phyloP scores from a whole-genome alignment of 2,329 filamentous ascomycete genomes.

The Ceratocystis diversiconidia region DNA sequence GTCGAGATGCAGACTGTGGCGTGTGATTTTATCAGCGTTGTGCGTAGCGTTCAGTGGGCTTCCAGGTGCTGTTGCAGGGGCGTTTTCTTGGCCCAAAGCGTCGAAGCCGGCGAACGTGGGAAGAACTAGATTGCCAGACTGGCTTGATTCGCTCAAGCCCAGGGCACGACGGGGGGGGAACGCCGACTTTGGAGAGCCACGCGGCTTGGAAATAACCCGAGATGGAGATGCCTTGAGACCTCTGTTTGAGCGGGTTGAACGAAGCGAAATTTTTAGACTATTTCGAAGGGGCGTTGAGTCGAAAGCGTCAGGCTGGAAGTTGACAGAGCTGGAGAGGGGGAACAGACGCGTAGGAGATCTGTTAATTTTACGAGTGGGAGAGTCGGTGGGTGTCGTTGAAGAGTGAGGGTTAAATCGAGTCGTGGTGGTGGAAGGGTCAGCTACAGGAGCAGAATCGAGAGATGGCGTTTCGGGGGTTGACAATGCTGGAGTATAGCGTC shows the following conservation, averaged over 20 bases:
- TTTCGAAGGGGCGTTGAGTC: slow-evolving; percentile 30
- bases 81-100: slow-evolving; percentile 31
- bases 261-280: slow-evolving; percentile 51
- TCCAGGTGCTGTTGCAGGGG: slow-evolving; percentile 20
- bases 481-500: slow-evolving; percentile 25
- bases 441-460: slow-evolving; percentile 8
- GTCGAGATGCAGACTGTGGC: slow-evolving; percentile 40
- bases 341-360: slow-evolving; percentile 16
- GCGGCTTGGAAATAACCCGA: slow-evolving; percentile 43
- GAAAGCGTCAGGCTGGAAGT: slow-evolving; percentile 49
- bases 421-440: not conserved
- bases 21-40: slow-evolving; percentile 34
- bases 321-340: slow-evolving; percentile 19
- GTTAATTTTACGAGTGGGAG: slow-evolving; percentile 21
- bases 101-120: slow-evolving; percentile 19
- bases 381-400: slow-evolving; percentile 13
- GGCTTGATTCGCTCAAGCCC: slow-evolving; percentile 48
- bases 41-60: slow-evolving; percentile 31
- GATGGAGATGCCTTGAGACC: slow-evolving; percentile 33
- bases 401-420: slow-evolving; percentile 11
- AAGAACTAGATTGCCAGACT: slow-evolving; percentile 54
- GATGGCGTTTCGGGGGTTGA: slow-evolving; percentile 6
- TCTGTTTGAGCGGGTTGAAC: slow-evolving; percentile 46
- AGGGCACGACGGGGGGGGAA: slow-evolving; percentile 48
- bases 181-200: slow-evolving; percentile 67